A percentile compares a stretch with the other conserved stretches of the same genome.
These are phyloP conservation scores for Hericium rajendrae DNA, from an alignment of 768 basidiomycete genomes.

Conservation along the genomic window DNA sequence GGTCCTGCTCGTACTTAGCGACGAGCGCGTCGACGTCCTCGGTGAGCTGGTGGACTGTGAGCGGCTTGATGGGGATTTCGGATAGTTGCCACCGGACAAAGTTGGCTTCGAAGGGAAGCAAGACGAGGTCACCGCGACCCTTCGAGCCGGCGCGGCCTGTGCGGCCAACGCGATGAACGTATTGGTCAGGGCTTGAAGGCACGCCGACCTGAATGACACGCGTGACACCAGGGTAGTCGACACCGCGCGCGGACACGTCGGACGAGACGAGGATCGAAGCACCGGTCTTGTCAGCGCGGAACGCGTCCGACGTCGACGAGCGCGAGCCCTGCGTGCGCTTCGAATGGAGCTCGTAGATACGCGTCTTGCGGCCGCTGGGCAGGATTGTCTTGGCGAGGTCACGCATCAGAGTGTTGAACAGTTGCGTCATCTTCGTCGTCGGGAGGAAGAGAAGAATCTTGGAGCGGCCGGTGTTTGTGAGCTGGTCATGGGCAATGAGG, in stretches of 20 bases:
- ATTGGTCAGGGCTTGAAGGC: slow-evolving; percentile 58
- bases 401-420: slow-evolving; percentile 56
- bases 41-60: slow-evolving; percentile 39
- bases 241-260: slow-evolving; percentile 81
- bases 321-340: slow-evolving; percentile 55
- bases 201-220: slow-evolving; percentile 88
- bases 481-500: slow-evolving; percentile 82
- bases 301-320: slow-evolving; percentile 44
- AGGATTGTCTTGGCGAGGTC: slow-evolving; percentile 34
- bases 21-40: slow-evolving; percentile 39
- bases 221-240: slow-evolving; percentile 84
- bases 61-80: slow-evolving; percentile 58
- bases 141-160: slow-evolving; percentile 59
- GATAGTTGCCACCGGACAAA: slow-evolving; percentile 56
- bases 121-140: slow-evolving; percentile 71
- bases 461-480: slow-evolving; percentile 50
- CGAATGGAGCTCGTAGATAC: slow-evolving; percentile 76
- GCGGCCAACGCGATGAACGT: slow-evolving; percentile 80
- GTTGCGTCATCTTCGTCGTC: slow-evolving; percentile 77
- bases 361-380: slow-evolving; percentile 41
- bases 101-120: slow-evolving; percentile 69
- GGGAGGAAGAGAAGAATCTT: slow-evolving; percentile 80
- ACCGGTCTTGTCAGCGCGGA: slow-evolving; percentile 42
- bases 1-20: slow-evolving; percentile 36
- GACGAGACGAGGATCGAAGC: slow-evolving; percentile 71